These are phyloP conservation scores for Scheffersomyces illinoinensis DNA, from an alignment of 1,139 yeast genomes.

Conservation along the genomic window DNA sequence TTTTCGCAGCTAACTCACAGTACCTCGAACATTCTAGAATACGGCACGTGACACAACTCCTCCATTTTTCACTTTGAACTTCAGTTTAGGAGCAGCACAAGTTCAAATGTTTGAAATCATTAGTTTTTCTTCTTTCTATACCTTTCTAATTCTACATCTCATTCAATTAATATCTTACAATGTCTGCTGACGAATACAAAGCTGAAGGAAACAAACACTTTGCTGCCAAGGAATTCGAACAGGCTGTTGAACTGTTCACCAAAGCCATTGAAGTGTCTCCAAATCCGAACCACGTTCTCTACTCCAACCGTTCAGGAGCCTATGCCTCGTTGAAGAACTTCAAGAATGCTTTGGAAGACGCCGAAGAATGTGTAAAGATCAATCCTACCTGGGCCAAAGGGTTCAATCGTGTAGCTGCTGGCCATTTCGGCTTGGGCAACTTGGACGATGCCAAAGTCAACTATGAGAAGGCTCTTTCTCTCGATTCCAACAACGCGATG, in stretches of 20 bases:
- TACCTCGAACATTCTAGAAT: background rate
- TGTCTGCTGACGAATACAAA: constrained; percentile 71
- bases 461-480: constrained; percentile 78
- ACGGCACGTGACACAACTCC: background rate
- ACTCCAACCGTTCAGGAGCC: constrained; percentile 92
- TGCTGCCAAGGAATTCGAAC: constrained; percentile 77
- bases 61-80: background rate
- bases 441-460: constrained; percentile 67
- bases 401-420: constrained; percentile 91
- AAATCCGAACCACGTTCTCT: constrained; percentile 84
- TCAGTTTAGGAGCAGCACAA: background rate
- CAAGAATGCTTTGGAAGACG: constrained; percentile 75
- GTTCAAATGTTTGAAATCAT: background rate
- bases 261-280: constrained; percentile 87
- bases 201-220: constrained; percentile 91
- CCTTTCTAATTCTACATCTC: background rate
- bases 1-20: background rate
- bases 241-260: constrained; percentile 79
- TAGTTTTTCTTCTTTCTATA: background rate
- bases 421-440: constrained; percentile 81
- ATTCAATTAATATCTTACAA: constrained; percentile 4
- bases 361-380: constrained; percentile 75
- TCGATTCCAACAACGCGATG: constrained; percentile 82
- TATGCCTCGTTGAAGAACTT: constrained; percentile 80
- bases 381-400: constrained; percentile 94